Conservation (phyloP, 768 basidiomycete genomes). For the Tylopilus intermedius region DNA sequence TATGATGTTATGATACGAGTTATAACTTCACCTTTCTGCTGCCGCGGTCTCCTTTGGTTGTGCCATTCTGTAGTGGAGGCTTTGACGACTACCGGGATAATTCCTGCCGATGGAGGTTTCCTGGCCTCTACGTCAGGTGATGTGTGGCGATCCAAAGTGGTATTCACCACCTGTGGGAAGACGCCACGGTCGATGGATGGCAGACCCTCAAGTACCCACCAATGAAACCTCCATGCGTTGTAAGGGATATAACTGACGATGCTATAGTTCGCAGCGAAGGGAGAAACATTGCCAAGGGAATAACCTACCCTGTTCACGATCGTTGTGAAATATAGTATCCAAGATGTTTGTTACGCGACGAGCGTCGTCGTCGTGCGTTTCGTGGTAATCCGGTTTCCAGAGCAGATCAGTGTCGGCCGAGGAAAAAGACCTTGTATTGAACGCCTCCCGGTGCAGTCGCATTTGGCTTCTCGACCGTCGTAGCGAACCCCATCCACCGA, state of each 20-base stretch:
- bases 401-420: conserved; percentile 63
- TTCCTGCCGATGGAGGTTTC: background rate
- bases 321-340: background rate
- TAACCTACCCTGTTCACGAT: background rate
- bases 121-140: background rate
- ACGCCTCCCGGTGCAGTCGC: background rate
- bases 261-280: background rate
- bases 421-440: conserved; percentile 49
- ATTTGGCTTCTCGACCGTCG: conserved; percentile 34
- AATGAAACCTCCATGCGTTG: conserved; percentile 60
- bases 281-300: background rate
- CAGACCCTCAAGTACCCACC: conserved; percentile 48
- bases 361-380: conserved; percentile 3
- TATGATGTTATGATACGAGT: too few species aligned
- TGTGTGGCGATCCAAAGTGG: too few species aligned
- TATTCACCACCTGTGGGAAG: conserved; percentile 61
- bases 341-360: background rate
- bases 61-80: background rate
- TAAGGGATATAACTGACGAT: conserved; percentile 55
- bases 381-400: conserved; percentile 35
- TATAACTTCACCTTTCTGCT: background rate
- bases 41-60: background rate
- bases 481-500: conserved; percentile 45
- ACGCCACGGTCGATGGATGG: conserved; percentile 36
- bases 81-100: conserved; percentile 2